Percentiles rank a stretch among this genome's conserved stretches.
phyloP scores from a whole-genome alignment of 2,329 filamentous ascomycete genomes.

The Cephalotrichum gorgonifer region DNA sequence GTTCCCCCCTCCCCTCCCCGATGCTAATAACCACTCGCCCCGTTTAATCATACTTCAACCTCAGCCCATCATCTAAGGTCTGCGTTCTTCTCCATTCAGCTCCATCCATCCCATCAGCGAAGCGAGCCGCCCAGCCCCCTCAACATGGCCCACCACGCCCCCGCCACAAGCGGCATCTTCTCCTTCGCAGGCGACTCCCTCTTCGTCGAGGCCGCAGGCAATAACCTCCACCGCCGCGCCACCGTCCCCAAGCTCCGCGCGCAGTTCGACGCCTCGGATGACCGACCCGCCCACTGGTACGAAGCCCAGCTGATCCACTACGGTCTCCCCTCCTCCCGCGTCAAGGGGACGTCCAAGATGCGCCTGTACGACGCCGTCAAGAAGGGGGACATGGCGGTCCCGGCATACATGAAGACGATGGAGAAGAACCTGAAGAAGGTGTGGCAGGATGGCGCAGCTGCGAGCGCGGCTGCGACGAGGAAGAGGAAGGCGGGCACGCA shows the following conservation, averaged over 20 bases:
- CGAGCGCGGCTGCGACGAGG: too few species aligned
- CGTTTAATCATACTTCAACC: too few species aligned
- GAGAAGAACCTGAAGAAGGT: conserved; percentile 48
- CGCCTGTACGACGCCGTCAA: conserved; percentile 47
- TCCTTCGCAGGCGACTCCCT: conserved; percentile 30
- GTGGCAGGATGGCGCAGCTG: too few species aligned
- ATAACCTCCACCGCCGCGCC: conserved; percentile 34
- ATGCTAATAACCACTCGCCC: too few species aligned
- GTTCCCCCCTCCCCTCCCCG: too few species aligned
- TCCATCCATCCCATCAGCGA: not conserved
- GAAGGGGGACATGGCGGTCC: conserved; percentile 34
- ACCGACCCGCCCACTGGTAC: conserved; percentile 50
- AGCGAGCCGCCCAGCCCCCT: too few species aligned
- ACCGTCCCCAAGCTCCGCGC: conserved; percentile 30
- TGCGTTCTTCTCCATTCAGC: not conserved
- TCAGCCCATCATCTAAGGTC: too few species aligned
- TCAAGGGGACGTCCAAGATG: conserved; percentile 48
- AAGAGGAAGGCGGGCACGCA: too few species aligned
- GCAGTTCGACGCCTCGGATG: conserved; percentile 31
- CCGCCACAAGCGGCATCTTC: conserved; percentile 26
- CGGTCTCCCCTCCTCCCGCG: conserved; percentile 43
- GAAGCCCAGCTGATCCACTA: conserved; percentile 54
- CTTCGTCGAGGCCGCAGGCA: conserved; percentile 29
- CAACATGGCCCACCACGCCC: conserved; percentile 5
- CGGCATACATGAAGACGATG: conserved; percentile 32